Evolutionary conservation across 163 green algal genomes (phyloP).

Genomic region (Chloromonas sp.): DNA sequence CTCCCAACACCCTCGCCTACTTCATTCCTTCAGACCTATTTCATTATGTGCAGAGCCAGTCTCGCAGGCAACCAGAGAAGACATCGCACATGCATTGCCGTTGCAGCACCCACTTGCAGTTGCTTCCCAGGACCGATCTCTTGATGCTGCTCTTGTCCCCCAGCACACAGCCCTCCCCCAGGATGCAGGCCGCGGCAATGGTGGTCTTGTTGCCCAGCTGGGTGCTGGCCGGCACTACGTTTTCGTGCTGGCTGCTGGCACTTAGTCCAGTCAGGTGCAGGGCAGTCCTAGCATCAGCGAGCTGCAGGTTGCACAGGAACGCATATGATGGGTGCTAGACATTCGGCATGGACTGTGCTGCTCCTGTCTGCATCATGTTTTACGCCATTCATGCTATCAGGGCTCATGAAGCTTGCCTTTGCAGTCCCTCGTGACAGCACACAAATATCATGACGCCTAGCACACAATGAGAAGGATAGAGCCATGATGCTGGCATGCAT

Average conservation of each 20-base stretch:
- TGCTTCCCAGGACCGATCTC: constrained; percentile 67
- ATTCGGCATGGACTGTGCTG: neutral
- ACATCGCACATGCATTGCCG: constrained; percentile 72
- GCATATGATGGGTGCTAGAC: neutral
- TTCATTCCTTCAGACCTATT: neutral
- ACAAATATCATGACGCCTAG: too few relatives aligned
- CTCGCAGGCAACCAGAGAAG: constrained; percentile 57
- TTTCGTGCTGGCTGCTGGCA: constrained; percentile 47
- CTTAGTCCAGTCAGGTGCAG: constrained; percentile 36
- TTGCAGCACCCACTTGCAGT: constrained; percentile 56
- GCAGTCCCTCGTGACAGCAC: too few relatives aligned
- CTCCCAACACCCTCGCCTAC: neutral
- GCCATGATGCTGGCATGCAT: too few relatives aligned
- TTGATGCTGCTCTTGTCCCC: constrained; percentile 87
- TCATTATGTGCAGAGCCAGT: constrained; percentile 35
- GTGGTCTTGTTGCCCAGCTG: constrained; percentile 58
- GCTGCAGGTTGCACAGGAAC: constrained; percentile 10
- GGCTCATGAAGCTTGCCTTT: neutral
- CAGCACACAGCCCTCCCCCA: constrained; percentile 60
- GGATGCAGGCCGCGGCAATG: constrained; percentile 65
- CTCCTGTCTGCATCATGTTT: neutral
- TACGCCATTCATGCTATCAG: neutral
- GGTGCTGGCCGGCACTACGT: constrained; percentile 55
- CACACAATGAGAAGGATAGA: too few relatives aligned
- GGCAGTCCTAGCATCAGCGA: constrained; percentile 39